Conservation (phyloP, 2,329 filamentous ascomycete genomes). For the Fusarium incarnatum region DNA sequence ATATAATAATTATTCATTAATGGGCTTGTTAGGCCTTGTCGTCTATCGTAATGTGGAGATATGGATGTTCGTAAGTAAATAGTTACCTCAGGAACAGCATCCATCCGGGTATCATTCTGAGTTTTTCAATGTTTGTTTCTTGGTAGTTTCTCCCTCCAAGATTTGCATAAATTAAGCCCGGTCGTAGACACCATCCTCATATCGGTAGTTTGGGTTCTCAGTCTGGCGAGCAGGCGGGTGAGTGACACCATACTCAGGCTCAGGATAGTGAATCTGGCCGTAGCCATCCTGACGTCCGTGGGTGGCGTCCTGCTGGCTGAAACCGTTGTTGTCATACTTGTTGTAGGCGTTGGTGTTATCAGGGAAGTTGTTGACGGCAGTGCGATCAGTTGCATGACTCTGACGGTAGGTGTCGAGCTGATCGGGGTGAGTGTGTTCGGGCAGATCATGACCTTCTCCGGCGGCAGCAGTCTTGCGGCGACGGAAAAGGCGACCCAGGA, state of each 20-base stretch:
- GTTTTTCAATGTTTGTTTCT: conserved; percentile 1
- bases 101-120: conserved; percentile 32
- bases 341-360: conserved; percentile 43
- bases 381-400: conserved; percentile 57
- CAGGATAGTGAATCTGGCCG: conserved; percentile 45
- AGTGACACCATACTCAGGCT: conserved; percentile 36
- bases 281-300: conserved; percentile 45
- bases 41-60: conserved; percentile 22
- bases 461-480: conserved; percentile 41
- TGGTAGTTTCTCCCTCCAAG: neutral
- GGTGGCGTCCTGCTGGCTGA: conserved; percentile 43
- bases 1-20: conserved; percentile 42
- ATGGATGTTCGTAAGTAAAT: conserved; percentile 21
- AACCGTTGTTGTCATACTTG: conserved; percentile 43
- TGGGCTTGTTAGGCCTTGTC: neutral
- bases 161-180: conserved; percentile 28
- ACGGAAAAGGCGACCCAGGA: conserved; percentile 52
- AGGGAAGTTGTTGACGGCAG: conserved; percentile 48
- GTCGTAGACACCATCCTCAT: conserved; percentile 55
- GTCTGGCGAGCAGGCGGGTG: conserved; percentile 15
- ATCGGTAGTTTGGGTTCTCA: conserved; percentile 47
- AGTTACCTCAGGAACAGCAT: conserved; percentile 18
- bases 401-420: conserved; percentile 55
- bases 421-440: conserved; percentile 55
- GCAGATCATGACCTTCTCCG: conserved; percentile 51